Evolutionary conservation across 108 stramenopile genomes (phyloP).

Genomic region (Fistulifera pelliculosa): DNA sequence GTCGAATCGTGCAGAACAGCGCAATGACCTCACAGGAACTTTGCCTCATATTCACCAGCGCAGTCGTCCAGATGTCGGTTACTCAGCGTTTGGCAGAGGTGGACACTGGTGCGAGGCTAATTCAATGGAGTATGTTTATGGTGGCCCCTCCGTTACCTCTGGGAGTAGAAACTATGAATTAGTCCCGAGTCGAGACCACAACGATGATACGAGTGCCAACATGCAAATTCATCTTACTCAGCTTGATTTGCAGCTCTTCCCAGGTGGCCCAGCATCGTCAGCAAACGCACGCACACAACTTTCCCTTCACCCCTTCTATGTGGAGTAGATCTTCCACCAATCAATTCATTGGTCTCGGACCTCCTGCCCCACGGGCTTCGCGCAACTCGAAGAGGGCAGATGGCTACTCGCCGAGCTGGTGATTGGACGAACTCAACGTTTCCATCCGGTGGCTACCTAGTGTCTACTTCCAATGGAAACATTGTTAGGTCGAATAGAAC

Average conservation of each 20-base stretch:
- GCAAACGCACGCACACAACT: conserved; percentile 39
- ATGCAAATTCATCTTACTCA: conserved; percentile 14
- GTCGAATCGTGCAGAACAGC: not conserved
- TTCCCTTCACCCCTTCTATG: conserved; percentile 53
- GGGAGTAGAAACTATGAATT: conserved; percentile 51
- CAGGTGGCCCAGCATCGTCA: conserved; percentile 63
- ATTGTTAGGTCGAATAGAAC: conserved; percentile 37
- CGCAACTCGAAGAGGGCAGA: conserved; percentile 17
- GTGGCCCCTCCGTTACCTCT: conserved; percentile 48
- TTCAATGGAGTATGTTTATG: conserved; percentile 71
- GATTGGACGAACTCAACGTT: conserved; percentile 21
- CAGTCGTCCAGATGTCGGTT: conserved; percentile 46
- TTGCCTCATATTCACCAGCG: conserved; percentile 47
- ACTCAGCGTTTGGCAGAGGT: conserved; percentile 30
- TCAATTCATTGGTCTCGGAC: conserved; percentile 54
- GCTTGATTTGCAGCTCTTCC: conserved; percentile 60
- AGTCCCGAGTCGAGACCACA: conserved; percentile 11
- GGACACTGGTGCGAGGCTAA: conserved; percentile 25
- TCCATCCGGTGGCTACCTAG: conserved; percentile 21
- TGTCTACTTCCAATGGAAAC: conserved; percentile 39
- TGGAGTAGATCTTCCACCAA: conserved; percentile 52
- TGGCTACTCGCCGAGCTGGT: conserved; percentile 19
- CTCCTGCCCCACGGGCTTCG: conserved; percentile 25
- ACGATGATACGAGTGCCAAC: conserved; percentile 8
- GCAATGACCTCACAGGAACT: conserved; percentile 13